Conservation (phyloP, 495 filamentous ascomycete genomes). For the Oidiodendron maius region DNA sequence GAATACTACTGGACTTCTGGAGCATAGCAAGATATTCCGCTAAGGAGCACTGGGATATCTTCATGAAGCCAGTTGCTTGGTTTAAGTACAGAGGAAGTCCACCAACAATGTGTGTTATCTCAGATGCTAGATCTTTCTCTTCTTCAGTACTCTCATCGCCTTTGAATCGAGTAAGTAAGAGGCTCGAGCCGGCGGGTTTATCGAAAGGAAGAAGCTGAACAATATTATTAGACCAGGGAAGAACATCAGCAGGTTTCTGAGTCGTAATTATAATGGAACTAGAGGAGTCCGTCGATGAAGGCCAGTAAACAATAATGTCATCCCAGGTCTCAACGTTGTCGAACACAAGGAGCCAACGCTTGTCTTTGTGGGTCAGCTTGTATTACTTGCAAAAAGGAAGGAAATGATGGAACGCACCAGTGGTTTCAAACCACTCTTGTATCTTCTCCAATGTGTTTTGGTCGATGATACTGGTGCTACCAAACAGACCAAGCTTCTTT, state of each 20-base stretch:
- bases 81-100: neutral
- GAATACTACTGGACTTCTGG: neutral
- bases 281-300: neutral
- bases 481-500: neutral
- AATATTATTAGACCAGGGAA: neutral
- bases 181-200: neutral
- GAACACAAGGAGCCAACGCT: constrained; percentile 1
- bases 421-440: constrained; percentile 2
- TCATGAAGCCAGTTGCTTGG: neutral
- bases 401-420: neutral
- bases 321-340: constrained; percentile 2
- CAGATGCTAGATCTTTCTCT: neutral
- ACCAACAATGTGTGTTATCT: constrained; percentile 5
- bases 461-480: neutral
- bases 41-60: neutral
- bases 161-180: neutral
- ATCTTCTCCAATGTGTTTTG: neutral
- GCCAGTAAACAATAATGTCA: neutral
- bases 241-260: neutral
- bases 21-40: neutral
- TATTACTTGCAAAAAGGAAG: neutral
- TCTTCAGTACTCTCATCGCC: neutral
- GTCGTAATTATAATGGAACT: neutral
- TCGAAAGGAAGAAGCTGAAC: neutral
- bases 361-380: neutral